Base-by-base conservation (phyloP, 179 eudicot genomes). In the Heliamphora pulchella region DNA sequence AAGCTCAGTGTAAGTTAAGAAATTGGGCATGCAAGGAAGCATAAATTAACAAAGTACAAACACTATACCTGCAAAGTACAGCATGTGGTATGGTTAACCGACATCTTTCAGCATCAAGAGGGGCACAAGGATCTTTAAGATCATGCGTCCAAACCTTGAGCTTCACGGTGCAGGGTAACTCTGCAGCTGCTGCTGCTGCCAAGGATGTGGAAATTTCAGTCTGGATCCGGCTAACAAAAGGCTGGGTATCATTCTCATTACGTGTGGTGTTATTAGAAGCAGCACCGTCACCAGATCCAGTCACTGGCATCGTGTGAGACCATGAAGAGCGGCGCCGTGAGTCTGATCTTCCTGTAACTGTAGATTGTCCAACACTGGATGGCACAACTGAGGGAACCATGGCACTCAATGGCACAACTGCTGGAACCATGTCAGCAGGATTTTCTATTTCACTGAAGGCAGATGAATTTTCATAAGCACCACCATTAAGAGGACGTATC, bases 91-190 rank as follows among this genome's bases (percentile, higher is more conserved):
- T 88, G 15, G 86, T 91, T 82, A 92, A 83, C 48, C 90, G 91
- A 63, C 94, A 92, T 84, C 84, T 87, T 54, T 84, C 90, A 41
- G 84, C 84, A 44, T 90, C 90, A 78, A 92, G 93, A 71, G 80
- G 77, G n/a, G 84, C 83, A 86, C 89, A 91, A 14, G 97, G 91
- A 72, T 90, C 88, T 87, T 90, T 87, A 51, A 86, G 78, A 75
- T 91, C 91, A 86, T 88, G 88, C 9, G 90, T 83, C 97, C 97
- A 92, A 80, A 92, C 87, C 86, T 92, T 91, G 66, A 92, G 87
- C 84, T 90, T 92, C 78, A 92, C 97, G 2, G 97, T 92, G 86
- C 95, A 92, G 20, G 97, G 97, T 71, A 92, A 87, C 85, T 92
- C 97, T 65, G 97, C 90, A 68, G 97, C 90, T 13, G 94, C 91